Percentiles rank a stretch among this genome's conserved stretches.
Evolutionary conservation across 192 early-diverging fungal species (phyloP).

Genomic region (Spizellomyces punctatus): DNA sequence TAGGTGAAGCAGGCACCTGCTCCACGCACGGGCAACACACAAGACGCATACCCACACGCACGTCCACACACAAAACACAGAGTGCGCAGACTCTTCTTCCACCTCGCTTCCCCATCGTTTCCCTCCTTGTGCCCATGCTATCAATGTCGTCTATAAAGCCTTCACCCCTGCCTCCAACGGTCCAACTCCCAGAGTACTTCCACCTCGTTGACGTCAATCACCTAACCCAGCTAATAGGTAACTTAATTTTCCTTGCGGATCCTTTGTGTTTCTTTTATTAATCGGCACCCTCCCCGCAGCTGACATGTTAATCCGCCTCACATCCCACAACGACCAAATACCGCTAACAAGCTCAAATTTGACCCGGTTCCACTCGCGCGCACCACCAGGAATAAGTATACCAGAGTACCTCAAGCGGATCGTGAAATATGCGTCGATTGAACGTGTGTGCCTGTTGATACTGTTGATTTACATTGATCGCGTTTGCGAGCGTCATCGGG

Average conservation of each 20-base stretch:
- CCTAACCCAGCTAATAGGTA: constrained; percentile 39
- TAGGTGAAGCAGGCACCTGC: too few relatives aligned
- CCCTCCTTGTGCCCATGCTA: too few relatives aligned
- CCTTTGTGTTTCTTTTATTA: neutral
- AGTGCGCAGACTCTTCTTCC: too few relatives aligned
- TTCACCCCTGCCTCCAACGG: too few relatives aligned
- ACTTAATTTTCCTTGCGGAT: neutral
- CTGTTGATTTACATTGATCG: constrained; percentile 94
- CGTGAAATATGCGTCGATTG: constrained; percentile 86
- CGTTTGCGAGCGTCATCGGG: constrained; percentile 53
- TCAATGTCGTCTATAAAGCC: too few relatives aligned
- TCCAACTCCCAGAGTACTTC: constrained; percentile 33
- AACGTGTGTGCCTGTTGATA: constrained; percentile 82
- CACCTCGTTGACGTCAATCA: constrained; percentile 36
- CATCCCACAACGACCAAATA: constrained; percentile 69
- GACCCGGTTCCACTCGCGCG: constrained; percentile 94
- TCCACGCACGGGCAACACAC: too few relatives aligned
- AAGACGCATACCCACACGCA: too few relatives aligned
- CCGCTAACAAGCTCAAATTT: constrained; percentile 56
- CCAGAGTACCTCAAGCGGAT: constrained; percentile 88
- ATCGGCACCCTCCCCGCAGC: constrained; percentile 3
- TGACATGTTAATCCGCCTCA: constrained; percentile 54
- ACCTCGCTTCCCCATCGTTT: too few relatives aligned
- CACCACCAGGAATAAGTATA: constrained; percentile 83
- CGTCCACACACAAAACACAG: too few relatives aligned